Conservation (phyloP, 2,329 filamentous ascomycete genomes). For the Colletotrichum karsti region DNA sequence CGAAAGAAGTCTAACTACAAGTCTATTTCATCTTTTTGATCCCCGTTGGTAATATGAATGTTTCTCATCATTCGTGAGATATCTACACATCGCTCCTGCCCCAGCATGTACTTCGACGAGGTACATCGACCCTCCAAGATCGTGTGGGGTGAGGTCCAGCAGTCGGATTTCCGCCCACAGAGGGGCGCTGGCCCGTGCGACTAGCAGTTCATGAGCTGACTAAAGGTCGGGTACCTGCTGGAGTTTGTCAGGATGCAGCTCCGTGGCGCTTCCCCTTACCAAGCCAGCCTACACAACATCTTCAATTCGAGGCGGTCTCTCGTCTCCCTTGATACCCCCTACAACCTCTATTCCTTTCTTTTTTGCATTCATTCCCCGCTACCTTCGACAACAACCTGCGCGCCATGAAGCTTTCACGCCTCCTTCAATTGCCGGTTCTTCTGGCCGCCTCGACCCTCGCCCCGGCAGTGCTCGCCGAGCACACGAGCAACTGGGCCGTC, state of each 20-base stretch:
- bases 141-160: neutral
- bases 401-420: conserved; percentile 59
- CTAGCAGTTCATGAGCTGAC: neutral
- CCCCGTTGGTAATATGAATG: too few relatives aligned
- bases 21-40: too few relatives aligned
- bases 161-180: neutral
- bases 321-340: conserved; percentile 4
- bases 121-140: neutral
- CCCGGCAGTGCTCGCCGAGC: conserved; percentile 66
- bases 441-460: conserved; percentile 57
- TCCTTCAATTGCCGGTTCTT: conserved; percentile 56
- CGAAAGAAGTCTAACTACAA: too few relatives aligned
- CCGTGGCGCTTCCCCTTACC: conserved; percentile 22
- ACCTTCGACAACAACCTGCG: neutral
- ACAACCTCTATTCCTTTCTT: neutral
- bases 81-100: too few relatives aligned
- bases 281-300: neutral
- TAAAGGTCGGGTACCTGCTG: conserved; percentile 1
- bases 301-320: neutral
- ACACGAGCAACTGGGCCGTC: conserved; percentile 99
- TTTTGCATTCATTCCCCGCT: too few relatives aligned
- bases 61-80: too few relatives aligned
- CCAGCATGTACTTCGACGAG: neutral
- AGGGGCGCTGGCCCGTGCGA: conserved; percentile 2
- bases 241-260: conserved; percentile 22